Conservation (phyloP, 768 basidiomycete genomes). For the Fomitopsis serialis region DNA sequence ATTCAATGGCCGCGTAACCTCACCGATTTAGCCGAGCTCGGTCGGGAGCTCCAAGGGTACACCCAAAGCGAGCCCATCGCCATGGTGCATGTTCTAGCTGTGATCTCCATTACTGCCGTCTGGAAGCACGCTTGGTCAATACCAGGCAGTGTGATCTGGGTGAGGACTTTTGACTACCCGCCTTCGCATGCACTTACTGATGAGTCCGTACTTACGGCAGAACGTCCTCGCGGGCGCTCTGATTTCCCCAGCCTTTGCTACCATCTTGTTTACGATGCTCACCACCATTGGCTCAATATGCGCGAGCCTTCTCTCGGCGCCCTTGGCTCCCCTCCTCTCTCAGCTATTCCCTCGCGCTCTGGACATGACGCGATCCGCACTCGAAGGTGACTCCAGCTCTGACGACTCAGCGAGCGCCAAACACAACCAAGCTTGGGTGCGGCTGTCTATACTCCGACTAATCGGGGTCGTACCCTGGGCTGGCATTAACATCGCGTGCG, state of each 20-base stretch:
- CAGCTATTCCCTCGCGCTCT: constrained; percentile 80
- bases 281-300: constrained; percentile 84
- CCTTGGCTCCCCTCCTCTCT: constrained; percentile 79
- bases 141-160: constrained; percentile 91
- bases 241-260: constrained; percentile 78
- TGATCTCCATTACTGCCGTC: constrained; percentile 76
- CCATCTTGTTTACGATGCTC: constrained; percentile 73
- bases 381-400: constrained; percentile 60
- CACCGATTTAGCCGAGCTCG: constrained; percentile 69
- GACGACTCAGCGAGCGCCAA: constrained; percentile 23
- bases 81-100: constrained; percentile 72
- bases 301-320: constrained; percentile 75
- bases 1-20: constrained; percentile 73
- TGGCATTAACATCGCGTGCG: constrained; percentile 94
- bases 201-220: constrained; percentile 36
- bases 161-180: constrained; percentile 29
- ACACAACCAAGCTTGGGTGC: constrained; percentile 61
- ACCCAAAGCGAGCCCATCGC: constrained; percentile 62
- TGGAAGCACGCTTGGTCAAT: constrained; percentile 99
- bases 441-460: constrained; percentile 81
- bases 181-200: neutral
- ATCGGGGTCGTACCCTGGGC: constrained; percentile 96
- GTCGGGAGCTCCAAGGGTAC: constrained; percentile 72
- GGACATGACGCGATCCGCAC: constrained; percentile 74
- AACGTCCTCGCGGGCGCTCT: constrained; percentile 88